Evolutionary conservation across 225 moss, liverwort and hornwort genomes (phyloP), one percentile per base, ranked within the genome.

Genomic region (Rhytidiadelphus loreus): DNA sequence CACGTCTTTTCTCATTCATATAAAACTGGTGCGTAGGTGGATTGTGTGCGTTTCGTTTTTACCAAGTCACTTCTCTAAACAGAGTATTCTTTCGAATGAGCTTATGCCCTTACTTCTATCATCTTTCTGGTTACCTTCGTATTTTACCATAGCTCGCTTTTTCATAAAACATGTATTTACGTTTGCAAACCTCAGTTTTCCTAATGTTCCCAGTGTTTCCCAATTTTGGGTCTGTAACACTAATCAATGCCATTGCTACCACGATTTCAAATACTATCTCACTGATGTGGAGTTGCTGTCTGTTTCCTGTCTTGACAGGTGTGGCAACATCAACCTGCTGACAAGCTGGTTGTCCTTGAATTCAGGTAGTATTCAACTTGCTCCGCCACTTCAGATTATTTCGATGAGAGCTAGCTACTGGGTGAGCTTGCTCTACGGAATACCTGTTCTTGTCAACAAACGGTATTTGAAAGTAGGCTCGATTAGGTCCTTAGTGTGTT

Each of bases 241-340:
- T 41, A 37, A 81, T 76, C 17, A 48, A 83, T 86, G 72, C 55
- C 52, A 48, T 35, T 63, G 63, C 39, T 77, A 23, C 70, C 44
- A 64, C 16, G 13, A 44, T 76, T 71, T 82, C 35, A 35, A 69
- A 57, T 52, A 58, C 39, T 28, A 64, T 44, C 37, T 81, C 56
- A 74, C 86, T 88, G 62, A 13, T 58, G 65, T 84, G 82, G 82
- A 76, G 69, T 87, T 81, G 22, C 23, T 90, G 77, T 19, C 35
- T 90, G 80, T 90, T 76, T 83, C 57, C 18, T 90, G 84, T 75
- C 55, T 90, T 91, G 87, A 87, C 94, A 96, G 96, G 95, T 94
- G 60, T 96, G 95, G 95, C 95, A 95, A 88, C 94, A 96, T 62
- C 94, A 92, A 90, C 96, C 95, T 81, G 72, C 82, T 43, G 90